These are phyloP conservation scores for Aspergillus unguis DNA, from an alignment of 2,329 filamentous ascomycete genomes.

Conservation along the genomic window DNA sequence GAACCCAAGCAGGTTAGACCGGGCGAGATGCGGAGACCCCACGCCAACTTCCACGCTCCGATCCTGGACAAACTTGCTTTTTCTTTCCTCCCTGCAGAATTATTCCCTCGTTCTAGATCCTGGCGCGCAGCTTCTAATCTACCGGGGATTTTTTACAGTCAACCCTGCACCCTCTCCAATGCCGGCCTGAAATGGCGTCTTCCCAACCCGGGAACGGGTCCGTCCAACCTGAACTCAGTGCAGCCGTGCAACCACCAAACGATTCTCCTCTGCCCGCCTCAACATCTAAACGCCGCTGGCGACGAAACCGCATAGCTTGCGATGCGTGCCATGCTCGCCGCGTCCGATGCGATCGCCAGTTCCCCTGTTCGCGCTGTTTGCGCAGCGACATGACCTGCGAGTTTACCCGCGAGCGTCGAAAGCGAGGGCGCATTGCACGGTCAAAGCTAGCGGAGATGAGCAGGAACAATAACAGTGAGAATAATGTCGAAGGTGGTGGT, in stretches of 20 bases:
- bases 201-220: conserved; percentile 32
- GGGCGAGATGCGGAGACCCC: neutral
- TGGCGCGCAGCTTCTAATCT: neutral
- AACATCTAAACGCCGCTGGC: conserved; percentile 34
- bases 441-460: conserved; percentile 65
- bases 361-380: conserved; percentile 86
- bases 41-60: neutral
- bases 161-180: conserved; percentile 17
- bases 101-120: neutral
- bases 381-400: conserved; percentile 69
- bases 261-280: conserved; percentile 17
- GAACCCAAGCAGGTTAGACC: neutral
- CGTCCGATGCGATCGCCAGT: conserved; percentile 89
- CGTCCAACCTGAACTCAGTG: conserved; percentile 15
- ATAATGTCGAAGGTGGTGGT: neutral
- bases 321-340: conserved; percentile 93
- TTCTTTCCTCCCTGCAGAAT: neutral
- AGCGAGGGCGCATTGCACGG: conserved; percentile 73
- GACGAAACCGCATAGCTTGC: conserved; percentile 59
- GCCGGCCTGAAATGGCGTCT: conserved; percentile 31
- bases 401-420: conserved; percentile 88
- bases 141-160: too few relatives aligned
- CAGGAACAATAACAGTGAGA: conserved; percentile 2
- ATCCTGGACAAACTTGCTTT: conserved; percentile 1
- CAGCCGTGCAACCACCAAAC: neutral